Base-by-base conservation (phyloP, 202 grass and related monocot genomes). In the Carex arenaria region DNA sequence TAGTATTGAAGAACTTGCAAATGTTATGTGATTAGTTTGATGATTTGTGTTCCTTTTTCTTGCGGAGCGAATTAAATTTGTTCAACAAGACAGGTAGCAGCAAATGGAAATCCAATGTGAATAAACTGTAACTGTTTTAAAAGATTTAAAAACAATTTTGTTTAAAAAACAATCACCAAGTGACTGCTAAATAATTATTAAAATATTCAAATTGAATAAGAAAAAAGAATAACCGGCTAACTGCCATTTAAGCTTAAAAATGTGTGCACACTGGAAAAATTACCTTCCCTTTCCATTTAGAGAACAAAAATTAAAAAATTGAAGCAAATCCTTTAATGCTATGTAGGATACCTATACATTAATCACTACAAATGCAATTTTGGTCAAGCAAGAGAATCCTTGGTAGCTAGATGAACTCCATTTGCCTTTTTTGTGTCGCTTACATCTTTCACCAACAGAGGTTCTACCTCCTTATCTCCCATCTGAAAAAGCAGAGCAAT, bases 401-500 rank as follows among this genome's bases (percentile, higher is more conserved):
- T 89, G 82, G 87, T 90, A 90, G 14, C 82, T 86, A 85, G 88
- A 86, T 87, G 53, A 82, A 92, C 69, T 80, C 92, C 90, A 85
- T 94, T 92, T 84, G 90, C 92, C 72, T 94, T 97, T 85, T 94
- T 92, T 65, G 57, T 88, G 31, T 97, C 92, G 6, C 31, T 88
- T 85, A 60, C 85, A 75, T 97, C 90, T 85, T 94, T 97, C 82
- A 89, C 86, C 90, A 94, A 92, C 85, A 97, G 88, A 80, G 92
- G 94, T 54, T 92, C 88, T 61, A 71, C 85, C 87, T 97, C 94
- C 87, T 94, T 94, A 76, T 97, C 90, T 84, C 90, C 85, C 88
- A 94, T 92, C 94, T 94, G 85, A 78, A 87, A 87, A 84, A 20
- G 5, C 70, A 67, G 85, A 81, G 49, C 54, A 76, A 55, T 34